Evolutionary conservation across 1,284 basidiomycete species (phyloP), one percentile per base, ranked within the genome.

Genomic region (Moesziomyces sp.): DNA sequence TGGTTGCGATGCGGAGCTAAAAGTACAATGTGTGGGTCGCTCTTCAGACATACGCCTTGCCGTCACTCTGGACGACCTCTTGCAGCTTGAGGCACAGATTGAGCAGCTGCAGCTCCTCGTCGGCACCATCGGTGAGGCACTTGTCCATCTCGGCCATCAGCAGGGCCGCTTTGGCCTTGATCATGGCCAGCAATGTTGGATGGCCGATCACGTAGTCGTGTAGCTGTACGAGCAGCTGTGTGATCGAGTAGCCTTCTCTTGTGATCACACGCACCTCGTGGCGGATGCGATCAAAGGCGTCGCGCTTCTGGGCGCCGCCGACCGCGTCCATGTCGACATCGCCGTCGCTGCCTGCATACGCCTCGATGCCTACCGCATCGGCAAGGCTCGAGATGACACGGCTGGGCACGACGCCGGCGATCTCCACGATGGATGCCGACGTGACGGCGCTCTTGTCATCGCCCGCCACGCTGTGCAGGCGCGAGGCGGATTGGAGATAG

Each of bases 141-240:
- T 99, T 98, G 87, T 99, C 97, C 42, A 93, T 93, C 84, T 96
- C 93, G 4, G 94, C 96, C 69, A 99, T 91, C 9, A 90, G 89
- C 19, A 98, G 86, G 1, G 92, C 93, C 69, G 92, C 92, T 30
- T 87, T 86, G 1, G 93, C 89, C 85, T 99, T 99, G 73, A 93
- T 91, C 44, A 90, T 88, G 14, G 92, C 90, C 40, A 89, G 89
- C 61, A 99, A 86, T 0, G 90, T 89, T 1, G 92, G 91, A 83
- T 98, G 91, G 7, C 89, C 87, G 48, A 97, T 89, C 58, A 98
- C 87, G 30, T 93, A 87, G 84, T 99, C 97, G 84, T 99, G 97
- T 40, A 98, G 84, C 94, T 97, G 96, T 33, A 89, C 88, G 11
- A 99, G 86, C 45, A 98, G 87, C 84, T 99, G 97, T 1, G 92